Base-by-base conservation (phyloP, 2,329 filamentous ascomycete species). In the Lachnellula arida region DNA sequence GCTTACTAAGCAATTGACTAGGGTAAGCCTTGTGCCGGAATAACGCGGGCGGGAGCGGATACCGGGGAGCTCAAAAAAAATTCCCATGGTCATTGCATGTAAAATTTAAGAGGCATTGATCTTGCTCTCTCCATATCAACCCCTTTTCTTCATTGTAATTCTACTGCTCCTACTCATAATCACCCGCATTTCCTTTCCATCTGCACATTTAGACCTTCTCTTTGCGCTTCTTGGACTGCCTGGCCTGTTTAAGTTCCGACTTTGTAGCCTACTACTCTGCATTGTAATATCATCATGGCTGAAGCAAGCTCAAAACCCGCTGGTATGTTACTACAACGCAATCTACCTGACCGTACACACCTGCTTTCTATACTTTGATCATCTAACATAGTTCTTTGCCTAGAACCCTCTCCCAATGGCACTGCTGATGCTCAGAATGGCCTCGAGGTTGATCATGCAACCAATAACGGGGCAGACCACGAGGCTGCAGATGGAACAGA, bases 401-500 rank as follows among this genome's bases (percentile, higher is more conserved):
- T 32, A 66, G 66, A 65, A 60, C 54, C 51, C 35, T 53, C 57
- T 3, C 43, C 48, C 51, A 54, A 57, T 43, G 60, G 59, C 32
- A 42, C 59, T 28, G 44, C 49, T 39, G 56, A 60, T 53, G 60
- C 66, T 22, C 52, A 63, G 51, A 57, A 55, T 46, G 59, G 51
- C 12, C 56, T 50, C 48, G 56, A 57, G 14, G 54, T 55, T 55
- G 63, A 55, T 54, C 57, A 64, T 61, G 59, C 55, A 47, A 58
- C 59, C 28, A 52, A 58, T 28, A 65, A 65, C 51, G 63, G 58
- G 35, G 58, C 49, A 43, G 54, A 58, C 25, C 46, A 62, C 50
- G 62, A 62, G n/a, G 60, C 55, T 25, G 67, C 68, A 52, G 63
- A 62, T 46, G 63, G 54, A 54, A 63, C 35, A 53, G 65, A 67